These are phyloP conservation scores for Penicillium sp. DNA, from an alignment of 2,329 filamentous ascomycete genomes.

Conservation along the genomic window DNA sequence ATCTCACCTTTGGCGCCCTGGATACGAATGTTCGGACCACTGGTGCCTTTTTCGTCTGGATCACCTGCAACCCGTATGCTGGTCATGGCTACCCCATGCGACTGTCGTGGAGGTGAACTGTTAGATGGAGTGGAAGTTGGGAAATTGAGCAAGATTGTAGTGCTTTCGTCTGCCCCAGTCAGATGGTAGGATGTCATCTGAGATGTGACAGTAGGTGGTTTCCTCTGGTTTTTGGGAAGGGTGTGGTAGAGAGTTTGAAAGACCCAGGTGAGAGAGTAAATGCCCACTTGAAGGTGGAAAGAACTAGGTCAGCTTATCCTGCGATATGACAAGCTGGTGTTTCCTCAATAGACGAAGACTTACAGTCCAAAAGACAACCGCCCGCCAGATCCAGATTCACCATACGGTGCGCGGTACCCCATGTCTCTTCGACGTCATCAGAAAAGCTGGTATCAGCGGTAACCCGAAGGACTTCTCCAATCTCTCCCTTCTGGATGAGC, in stretches of 20 bases:
- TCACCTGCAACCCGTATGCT: constrained; percentile 58
- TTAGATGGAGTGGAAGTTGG: constrained; percentile 50
- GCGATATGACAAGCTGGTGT: no score
- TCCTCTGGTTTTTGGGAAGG: constrained; percentile 57
- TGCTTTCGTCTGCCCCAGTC: constrained; percentile 71
- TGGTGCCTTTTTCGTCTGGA: constrained; percentile 54
- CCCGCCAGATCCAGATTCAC: constrained; percentile 78
- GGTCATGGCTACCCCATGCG: constrained; percentile 67
- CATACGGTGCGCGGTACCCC: constrained; percentile 64
- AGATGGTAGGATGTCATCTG: constrained; percentile 65
- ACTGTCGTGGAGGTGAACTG: constrained; percentile 40
- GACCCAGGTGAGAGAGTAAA: constrained; percentile 85
- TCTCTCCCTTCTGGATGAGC: constrained; percentile 53
- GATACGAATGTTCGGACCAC: constrained; percentile 66
- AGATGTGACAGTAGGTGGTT: constrained; percentile 59
- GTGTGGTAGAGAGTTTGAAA: constrained; percentile 85
- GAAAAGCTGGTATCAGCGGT: constrained; percentile 59
- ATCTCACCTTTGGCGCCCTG: constrained; percentile 78
- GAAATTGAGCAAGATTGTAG: constrained; percentile 72
- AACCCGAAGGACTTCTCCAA: constrained; percentile 55
- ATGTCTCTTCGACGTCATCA: constrained; percentile 55
- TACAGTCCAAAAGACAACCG: constrained; percentile 68
- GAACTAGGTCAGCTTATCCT: background rate
- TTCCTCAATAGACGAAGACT: no score
- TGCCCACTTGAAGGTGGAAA: constrained; percentile 52